Evolutionary conservation across 2,329 filamentous ascomycete species (phyloP), one percentile per base, ranked within the genome.

Genomic region (Trichoderma atrobrunneum): DNA sequence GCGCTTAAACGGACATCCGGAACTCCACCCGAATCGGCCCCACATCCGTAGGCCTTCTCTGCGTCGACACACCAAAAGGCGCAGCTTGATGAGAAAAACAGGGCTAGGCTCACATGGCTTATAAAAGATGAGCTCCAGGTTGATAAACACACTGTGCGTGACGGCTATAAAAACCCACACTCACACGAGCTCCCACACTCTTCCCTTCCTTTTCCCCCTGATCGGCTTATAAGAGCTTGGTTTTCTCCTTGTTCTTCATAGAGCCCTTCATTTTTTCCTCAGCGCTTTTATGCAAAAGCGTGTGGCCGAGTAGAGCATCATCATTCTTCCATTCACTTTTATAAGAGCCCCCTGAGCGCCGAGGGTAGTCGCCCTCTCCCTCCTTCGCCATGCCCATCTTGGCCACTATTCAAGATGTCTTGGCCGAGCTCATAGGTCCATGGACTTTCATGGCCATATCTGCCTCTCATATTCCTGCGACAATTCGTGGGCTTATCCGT

Each of bases 361-460:
- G 57, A 54, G 28, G 57, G 56, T 32, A 12, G 7, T 34, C n/a
- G 26, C 28, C 32, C 34, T 43, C 70, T 32, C 39, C 59, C 18
- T 26, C 66, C 34, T 54, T 48, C 61, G 72, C 43, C 73, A 81
- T 81, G 79, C 62, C 73, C 51, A 70, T 76, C 61, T 65, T 78
- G 60, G 69, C 75, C 26, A 74, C 75, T 21, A 61, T 80, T 57
- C 72, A 73, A 48, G 75, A 78, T 62, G 70, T 80, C 61, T 36
- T 82, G 77, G 65, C 73, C 73, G 77, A 78, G 71, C 79, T 89
- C 64, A 48, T 86, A 18, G 76, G 80, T 70, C 88, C 88, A 0
- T 87, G 87, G 82, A 63, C 84, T 4, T 89, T 92, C 77, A 83
- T 92, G 76, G 74, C 75, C 67, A 74, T 83, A 21, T 84, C 87